A percentile compares a stretch with the other conserved stretches of the same genome.
Evolutionary conservation across 345 rosid genomes (phyloP).

Genomic region (Anacardium occidentale): DNA sequence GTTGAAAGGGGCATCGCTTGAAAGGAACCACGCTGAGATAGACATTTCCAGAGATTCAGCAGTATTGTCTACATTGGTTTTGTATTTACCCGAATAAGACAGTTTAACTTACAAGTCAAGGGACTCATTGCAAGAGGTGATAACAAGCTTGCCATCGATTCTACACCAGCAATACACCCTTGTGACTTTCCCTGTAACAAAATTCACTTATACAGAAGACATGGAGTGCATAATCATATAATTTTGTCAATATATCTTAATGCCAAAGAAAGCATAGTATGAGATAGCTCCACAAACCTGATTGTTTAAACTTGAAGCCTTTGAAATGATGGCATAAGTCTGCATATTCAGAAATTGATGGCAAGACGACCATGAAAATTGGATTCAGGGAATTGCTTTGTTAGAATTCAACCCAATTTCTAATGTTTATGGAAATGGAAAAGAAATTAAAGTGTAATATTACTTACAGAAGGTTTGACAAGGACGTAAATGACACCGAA

Average conservation of each 20-base stretch:
- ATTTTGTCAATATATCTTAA: not conserved
- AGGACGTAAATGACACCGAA: slow-evolving; percentile 51
- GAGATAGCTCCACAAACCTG: slow-evolving; percentile 37
- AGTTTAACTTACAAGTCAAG: slow-evolving; percentile 38
- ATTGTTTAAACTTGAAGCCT: slow-evolving; percentile 42
- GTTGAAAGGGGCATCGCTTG: slow-evolving; percentile 46
- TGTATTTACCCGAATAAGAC: not conserved
- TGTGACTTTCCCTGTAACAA: slow-evolving; percentile 48
- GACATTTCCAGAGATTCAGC: not conserved
- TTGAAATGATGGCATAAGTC: slow-evolving; percentile 54
- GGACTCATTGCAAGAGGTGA: slow-evolving; percentile 58
- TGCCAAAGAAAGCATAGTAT: too few relatives aligned
- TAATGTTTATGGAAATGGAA: not conserved
- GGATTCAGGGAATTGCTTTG: not conserved
- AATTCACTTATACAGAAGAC: not conserved
- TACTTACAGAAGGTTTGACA: slow-evolving; percentile 48
- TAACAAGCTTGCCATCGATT: slow-evolving; percentile 43
- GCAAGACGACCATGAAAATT: not conserved
- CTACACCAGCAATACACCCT: slow-evolving; percentile 48
- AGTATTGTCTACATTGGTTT: not conserved
- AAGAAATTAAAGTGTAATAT: not conserved
- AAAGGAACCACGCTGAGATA: slow-evolving; percentile 50
- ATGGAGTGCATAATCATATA: not conserved
- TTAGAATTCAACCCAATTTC: not conserved
- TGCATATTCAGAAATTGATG: slow-evolving; percentile 24